Evolutionary conservation across 805 yeast species (phyloP), one percentile per base, ranked within the genome.

Genomic region (Candida taoyuanica): DNA sequence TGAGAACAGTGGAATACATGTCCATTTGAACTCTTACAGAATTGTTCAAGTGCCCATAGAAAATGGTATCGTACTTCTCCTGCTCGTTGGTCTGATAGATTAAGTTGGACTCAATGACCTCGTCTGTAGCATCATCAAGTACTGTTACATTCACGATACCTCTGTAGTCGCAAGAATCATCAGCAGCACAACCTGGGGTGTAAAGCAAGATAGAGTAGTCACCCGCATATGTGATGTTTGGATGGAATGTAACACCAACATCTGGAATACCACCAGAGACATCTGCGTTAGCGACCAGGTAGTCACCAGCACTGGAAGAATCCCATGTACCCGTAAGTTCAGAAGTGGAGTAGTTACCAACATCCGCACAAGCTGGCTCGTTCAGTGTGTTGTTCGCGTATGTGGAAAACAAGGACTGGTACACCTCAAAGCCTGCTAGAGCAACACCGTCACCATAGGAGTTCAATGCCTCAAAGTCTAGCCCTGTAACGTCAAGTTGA

Each of bases 151-250:
- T 85, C 4, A 85, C 91, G 18, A 76, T 71, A 9, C 95, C 91
- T 55, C 98, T 73, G 16, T 63, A 42, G 17, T 56, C 48, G 62
- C 98, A 93, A 0, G 93, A 71, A 34, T 64, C 60, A 55, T 85
- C 95, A 4, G 50, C 56, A 1, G 58, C 37, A 63, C 98, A 93
- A 0, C 98, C 98, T 0, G 96, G 96, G 1, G 98, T 93, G 50
- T 76, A 81, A 34, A 89, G 50, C 36, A 76, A 65, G 17, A 93
- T 68, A 0, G 85, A 67, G 58, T 87, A 93, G 42, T 77, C 68
- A 8, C 97, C 97, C 0, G 85, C 68, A 45, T 76, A 72, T 1
- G 83, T 67, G 15, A 87, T 74, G 47, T 81, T 81, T 8, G 96
- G 86, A 40, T 70, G 68, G 53, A 81, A 79, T 1, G 70, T 66